Evolutionary conservation across 768 basidiomycete species (phyloP).

Genomic region (Xerocomus spinulosus): DNA sequence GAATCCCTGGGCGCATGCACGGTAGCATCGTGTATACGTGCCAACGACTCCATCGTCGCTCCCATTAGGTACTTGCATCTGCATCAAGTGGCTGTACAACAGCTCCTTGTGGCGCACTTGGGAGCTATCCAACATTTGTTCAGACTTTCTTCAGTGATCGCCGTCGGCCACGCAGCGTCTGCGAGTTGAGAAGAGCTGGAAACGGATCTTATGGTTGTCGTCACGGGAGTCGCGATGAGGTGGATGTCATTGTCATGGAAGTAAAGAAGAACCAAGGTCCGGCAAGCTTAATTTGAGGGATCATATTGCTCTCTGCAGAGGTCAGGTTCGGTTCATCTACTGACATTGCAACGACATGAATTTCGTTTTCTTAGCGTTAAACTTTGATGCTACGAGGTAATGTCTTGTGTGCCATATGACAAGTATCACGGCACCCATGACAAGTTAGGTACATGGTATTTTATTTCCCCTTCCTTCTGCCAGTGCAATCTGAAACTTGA

Average conservation of each 20-base stretch:
- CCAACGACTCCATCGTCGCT: background rate
- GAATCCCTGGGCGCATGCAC: background rate
- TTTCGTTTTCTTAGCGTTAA: too few species aligned
- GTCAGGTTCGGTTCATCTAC: too few species aligned
- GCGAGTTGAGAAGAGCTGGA: background rate
- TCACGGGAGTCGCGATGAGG: background rate
- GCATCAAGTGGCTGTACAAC: slow-evolving; percentile 11
- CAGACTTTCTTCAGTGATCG: slow-evolving; percentile 11
- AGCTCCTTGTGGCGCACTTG: slow-evolving; percentile 10
- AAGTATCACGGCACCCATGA: too few species aligned
- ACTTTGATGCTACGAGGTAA: background rate
- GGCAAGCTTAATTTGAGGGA: background rate
- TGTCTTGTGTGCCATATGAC: too few species aligned
- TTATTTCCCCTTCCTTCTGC: background rate
- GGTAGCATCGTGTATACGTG: background rate
- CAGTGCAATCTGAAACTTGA: background rate
- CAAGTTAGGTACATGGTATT: background rate
- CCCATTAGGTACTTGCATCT: slow-evolving; percentile 7
- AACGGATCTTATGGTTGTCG: background rate
- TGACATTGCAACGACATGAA: too few species aligned
- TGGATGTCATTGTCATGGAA: slow-evolving; percentile 1
- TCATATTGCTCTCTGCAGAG: too few species aligned
- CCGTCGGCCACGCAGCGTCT: slow-evolving; percentile 4
- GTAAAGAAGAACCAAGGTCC: background rate
- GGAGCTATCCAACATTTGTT: background rate